Percentiles rank a stretch among this genome's conserved stretches.
These are phyloP conservation scores for Nepenthes gracilis DNA, from an alignment of 148 eudicot genomes.

Conservation along the genomic window DNA sequence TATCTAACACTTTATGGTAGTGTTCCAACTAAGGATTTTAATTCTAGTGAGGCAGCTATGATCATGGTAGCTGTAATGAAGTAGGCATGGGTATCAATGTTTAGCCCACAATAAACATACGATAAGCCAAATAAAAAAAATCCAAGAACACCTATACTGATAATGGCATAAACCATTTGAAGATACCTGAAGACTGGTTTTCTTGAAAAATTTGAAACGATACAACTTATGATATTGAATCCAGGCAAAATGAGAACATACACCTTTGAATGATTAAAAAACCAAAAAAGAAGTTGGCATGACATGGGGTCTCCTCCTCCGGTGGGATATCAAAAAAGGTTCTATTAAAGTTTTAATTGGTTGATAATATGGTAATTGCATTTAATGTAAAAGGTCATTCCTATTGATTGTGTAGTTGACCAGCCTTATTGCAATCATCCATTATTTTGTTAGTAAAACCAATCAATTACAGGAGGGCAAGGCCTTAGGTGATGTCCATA, in stretches of 20 bases:
- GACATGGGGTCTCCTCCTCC: constrained; percentile 7
- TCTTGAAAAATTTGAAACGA: constrained; percentile 5
- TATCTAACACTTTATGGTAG: no score
- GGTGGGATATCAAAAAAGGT: constrained; percentile 10
- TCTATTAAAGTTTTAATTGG: constrained; percentile 11
- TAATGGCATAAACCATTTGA: constrained; percentile 19
- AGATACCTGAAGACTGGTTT: constrained; percentile 11
- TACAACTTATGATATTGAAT: constrained; percentile 6
- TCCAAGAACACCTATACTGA: constrained; percentile 14
- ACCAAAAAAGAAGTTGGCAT: constrained; percentile 5
- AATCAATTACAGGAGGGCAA: no score
- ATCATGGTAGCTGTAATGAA: constrained; percentile 18
- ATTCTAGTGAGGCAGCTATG: constrained; percentile 5
- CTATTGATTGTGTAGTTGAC: no score
- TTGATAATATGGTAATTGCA: constrained; percentile 8
- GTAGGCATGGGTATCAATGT: constrained; percentile 13
- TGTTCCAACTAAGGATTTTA: no score
- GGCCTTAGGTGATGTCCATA: no score
- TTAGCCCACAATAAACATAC: constrained; percentile 11
- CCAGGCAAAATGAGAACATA: constrained; percentile 8
- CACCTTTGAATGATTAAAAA: constrained; percentile 7
- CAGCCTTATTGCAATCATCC: no score
- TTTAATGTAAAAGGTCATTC: no score
- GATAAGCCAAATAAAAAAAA: constrained; percentile 14
- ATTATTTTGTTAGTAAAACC: no score